Base-by-base conservation (phyloP, 2,329 filamentous ascomycete genomes). In the Fusarium chlamydosporum region DNA sequence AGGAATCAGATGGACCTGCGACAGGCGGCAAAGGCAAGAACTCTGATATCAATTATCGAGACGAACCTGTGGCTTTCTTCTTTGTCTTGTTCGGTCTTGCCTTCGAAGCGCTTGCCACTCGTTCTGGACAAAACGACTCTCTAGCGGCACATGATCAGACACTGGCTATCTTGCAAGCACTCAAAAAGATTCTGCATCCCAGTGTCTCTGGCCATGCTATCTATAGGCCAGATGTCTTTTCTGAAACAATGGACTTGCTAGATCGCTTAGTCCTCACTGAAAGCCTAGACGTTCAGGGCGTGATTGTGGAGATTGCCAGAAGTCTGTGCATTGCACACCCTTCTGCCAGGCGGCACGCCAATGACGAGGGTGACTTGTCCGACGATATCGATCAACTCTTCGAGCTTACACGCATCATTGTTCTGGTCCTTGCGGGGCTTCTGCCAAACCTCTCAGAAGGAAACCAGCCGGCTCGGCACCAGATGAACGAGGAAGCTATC, bases 301-400 rank as follows among this genome's bases (percentile, higher is more conserved):
- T 97, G 29, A 97, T 99, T 75, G 94, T 99, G 10, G 92, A 97
- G 73, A 97, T 98, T 73, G 94, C 94, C 1, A 88, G 94, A 56
- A 94, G 93, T 48, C 83, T 99, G 16, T 97, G 95, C 73, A 86
- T 98, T 18, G 91, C 93, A 4, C 96, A 99, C 78, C 95, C 95
- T 4, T 96, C 94, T 3, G 95, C 96, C 4, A 89, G 92, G 66
- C 75, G 80, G 34, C 77, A 79, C 31, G 67, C 72, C 7, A 68
- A 76, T 20, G 88, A 91, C 38, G 92, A 94, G 53, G 90, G 90
- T 16, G 91, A 96, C 77, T 83, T 99, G 12, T 97, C 93, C 0
- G 96, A 99, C 75, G 96, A 99, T 76, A 97, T 99, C 67, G 96
- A 99, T 76, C 96, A 99, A 79, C 86, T 99, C 1, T 99, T 99